A percentile compares a stretch with the other conserved stretches of the same genome.
Evolutionary conservation across 305 asterid species (phyloP).

Genomic region (Fraxinus angustifolia): DNA sequence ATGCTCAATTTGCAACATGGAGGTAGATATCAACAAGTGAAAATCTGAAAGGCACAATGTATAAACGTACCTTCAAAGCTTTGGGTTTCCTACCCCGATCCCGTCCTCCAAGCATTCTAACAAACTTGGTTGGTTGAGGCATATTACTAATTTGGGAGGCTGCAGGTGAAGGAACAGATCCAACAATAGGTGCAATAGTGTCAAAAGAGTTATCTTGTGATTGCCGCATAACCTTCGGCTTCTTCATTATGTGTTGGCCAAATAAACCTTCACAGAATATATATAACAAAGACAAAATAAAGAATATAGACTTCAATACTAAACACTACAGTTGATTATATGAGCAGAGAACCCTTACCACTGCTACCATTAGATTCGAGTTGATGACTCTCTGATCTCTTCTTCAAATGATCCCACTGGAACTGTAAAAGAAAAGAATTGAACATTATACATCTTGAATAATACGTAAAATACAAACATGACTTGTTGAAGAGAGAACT

Average conservation of each 20-base stretch:
- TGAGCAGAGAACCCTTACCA: constrained; percentile 41
- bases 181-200: constrained; percentile 37
- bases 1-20: constrained; percentile 20
- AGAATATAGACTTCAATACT: constrained; percentile 6
- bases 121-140: constrained; percentile 64
- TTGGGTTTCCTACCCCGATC: constrained; percentile 68
- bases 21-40: constrained; percentile 4
- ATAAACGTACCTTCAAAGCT: constrained; percentile 47
- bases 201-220: constrained; percentile 56
- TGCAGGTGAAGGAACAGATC: constrained; percentile 64
- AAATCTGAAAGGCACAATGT: constrained; percentile 5
- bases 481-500: not conserved
- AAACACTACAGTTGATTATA: constrained; percentile 16
- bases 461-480: not conserved
- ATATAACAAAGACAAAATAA: constrained; percentile 17
- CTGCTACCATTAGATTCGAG: constrained; percentile 73
- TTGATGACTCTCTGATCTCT: constrained; percentile 57
- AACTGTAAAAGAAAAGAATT: constrained; percentile 30
- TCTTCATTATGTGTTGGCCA: constrained; percentile 56
- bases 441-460: constrained; percentile 15
- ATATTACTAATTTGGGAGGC: constrained; percentile 87
- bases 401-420: constrained; percentile 68
- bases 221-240: constrained; percentile 59
- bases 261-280: constrained; percentile 47
- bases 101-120: constrained; percentile 61